phyloP scores from a whole-genome alignment of 345 rosid genomes.

The Pugionium cornutum region DNA sequence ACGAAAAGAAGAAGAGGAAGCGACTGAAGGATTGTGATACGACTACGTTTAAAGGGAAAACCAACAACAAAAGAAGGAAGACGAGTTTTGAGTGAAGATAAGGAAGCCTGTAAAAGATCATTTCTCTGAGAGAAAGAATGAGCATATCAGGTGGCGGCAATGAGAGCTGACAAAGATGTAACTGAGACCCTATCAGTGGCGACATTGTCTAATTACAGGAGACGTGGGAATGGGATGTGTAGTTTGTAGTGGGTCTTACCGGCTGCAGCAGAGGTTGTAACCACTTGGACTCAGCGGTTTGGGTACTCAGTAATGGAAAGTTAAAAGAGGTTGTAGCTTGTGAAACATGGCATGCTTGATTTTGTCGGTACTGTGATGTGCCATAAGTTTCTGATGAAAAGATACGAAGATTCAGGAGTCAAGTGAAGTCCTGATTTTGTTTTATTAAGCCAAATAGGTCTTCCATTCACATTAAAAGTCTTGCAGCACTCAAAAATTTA shows the following conservation, averaged over 20 bases:
- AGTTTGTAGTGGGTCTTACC: constrained; percentile 50
- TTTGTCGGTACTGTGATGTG: constrained; percentile 52
- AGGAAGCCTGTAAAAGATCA: constrained; percentile 53
- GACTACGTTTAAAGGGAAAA: background rate
- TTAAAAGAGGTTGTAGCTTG: constrained; percentile 28
- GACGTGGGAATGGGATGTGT: constrained; percentile 71
- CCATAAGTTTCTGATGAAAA: constrained; percentile 32
- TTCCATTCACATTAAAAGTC: background rate
- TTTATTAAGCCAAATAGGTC: background rate
- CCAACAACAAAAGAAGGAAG: constrained; percentile 25
- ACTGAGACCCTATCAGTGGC: constrained; percentile 74
- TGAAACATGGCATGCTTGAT: constrained; percentile 37
- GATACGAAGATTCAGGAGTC: constrained; percentile 4
- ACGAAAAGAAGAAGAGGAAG: background rate
- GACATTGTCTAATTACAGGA: constrained; percentile 52
- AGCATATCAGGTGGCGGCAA: constrained; percentile 53
- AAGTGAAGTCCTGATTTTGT: background rate
- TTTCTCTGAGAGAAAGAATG: constrained; percentile 52
- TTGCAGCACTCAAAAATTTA: constrained; percentile 10
- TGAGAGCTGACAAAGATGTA: constrained; percentile 62
- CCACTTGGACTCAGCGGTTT: constrained; percentile 49
- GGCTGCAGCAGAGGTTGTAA: constrained; percentile 39
- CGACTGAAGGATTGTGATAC: background rate
- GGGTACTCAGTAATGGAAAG: constrained; percentile 47
- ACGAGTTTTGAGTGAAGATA: constrained; percentile 38